Evolutionary conservation across 352 stramenopile genomes (phyloP), one percentile per base, ranked within the genome.

Genomic region (Globisporangium camurandrum): DNA sequence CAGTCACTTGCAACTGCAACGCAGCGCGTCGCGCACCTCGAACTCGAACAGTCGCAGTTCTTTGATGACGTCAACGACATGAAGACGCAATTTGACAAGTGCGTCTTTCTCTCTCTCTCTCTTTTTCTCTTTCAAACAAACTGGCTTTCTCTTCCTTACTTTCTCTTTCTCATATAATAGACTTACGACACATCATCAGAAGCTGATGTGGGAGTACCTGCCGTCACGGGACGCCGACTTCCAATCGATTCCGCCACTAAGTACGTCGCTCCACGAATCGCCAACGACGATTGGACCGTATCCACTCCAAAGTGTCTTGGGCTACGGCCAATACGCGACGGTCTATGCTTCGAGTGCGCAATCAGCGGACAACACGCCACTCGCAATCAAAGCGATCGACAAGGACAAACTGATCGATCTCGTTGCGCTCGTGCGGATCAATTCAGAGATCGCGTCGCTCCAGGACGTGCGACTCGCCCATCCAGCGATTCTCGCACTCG

Each of bases 31-130:
- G 74, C 88, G 49, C 70, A 78, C 37, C 67, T 93, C 46, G 88
- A 93, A 31, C 67, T 87, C n/a, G 80, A 95, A 56, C 58, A 96
- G 67, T 83, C 82, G 42, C 54, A 96, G 69, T 78, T 94, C 67
- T 62, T 86, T 28, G 69, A 87, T 46, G 71, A 89, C 40, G 67
- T 93, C 16, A 63, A 73, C 23, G 72, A 86, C 19, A 79, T 93
- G 63, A 87, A 92, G 56, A 46, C 44, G 4, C 73, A 89, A 19
- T 93, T 74, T 51, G 70, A 88, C 31, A 84, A 81, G 61, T 60
- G 37, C 39, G 56, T 22, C 20, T 4, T 38, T 1, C 4, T 22
- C 20, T 64, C 62, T 37, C 43, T 51, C 12, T 9, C 44, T 28
- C 19, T 58, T 24, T 20, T 39, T 22, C 22, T 2, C 42, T 24